Base-by-base conservation (phyloP, 1,139 yeast genomes). In the Debaryomyces fabryi region DNA sequence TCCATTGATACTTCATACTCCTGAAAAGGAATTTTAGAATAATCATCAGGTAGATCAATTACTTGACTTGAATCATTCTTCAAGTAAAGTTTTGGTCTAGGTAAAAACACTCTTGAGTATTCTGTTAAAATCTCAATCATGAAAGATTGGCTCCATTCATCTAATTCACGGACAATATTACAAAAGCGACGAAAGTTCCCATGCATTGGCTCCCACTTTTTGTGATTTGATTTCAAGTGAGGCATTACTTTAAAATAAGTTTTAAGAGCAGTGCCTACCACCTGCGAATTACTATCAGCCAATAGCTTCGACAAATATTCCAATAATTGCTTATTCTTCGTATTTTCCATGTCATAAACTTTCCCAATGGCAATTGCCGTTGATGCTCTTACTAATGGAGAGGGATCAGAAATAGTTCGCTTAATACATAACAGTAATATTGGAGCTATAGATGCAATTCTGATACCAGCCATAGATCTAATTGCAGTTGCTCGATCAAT, bases 291-390 rank as follows among this genome's bases (percentile, higher is more conserved):
- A 23, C 76, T 67, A 60, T 93, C 98, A 10, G 79, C 72, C 42
- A 91, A 64, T 25, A 93, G 68, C 40, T 71, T 74, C 21, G 72
- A 65, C 46, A 92, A 65, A 46, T 77, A 67, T 4, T 72, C 82
- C 15, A 78, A 56, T 40, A 89, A 64, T 49, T 83, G 81, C 42
- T 63, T 63, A 34, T 52, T 51, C 16, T 59, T 58, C 29, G 63
- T 50, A 5, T 58, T 58, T 29, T 79, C 81, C 13, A 77, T 67
- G 7, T 63, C 68, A 52, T 66, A 82, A 25, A 90, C 79, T 57
- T 88, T 90, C 6, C 83, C 78, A 30, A 92, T 77, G 0, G 97
- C 88, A 45, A 85, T 76, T 1, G 95, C 93, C 1, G 96, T 82
- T 1, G 96, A 86, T 39, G 85, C 73, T 56, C 99, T 78, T 3